phyloP scores from a whole-genome alignment of 306 rosid genomes.

The Ziziphus jujuba region DNA sequence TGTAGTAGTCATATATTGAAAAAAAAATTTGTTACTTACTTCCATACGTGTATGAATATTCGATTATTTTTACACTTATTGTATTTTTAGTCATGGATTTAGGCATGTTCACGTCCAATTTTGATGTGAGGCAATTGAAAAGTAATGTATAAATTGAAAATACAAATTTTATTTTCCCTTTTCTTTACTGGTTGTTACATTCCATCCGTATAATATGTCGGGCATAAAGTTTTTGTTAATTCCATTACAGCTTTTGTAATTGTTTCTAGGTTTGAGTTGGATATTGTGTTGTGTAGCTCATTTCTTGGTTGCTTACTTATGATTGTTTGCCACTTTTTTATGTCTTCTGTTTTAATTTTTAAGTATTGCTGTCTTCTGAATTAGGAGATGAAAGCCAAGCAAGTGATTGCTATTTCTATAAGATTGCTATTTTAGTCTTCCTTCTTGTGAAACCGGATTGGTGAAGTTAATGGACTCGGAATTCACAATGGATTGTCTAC shows the following conservation, averaged over 20 bases:
- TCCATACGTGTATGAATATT: conserved; percentile 21
- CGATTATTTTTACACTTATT: conserved; percentile 46
- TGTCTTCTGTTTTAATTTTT: neutral
- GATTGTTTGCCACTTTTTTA: neutral
- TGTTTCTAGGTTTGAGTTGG: neutral
- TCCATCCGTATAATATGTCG: conserved; percentile 24
- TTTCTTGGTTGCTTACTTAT: neutral
- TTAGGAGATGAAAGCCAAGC: neutral
- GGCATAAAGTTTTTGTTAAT: conserved; percentile 15
- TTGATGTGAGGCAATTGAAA: conserved; percentile 27
- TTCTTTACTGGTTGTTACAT: no score
- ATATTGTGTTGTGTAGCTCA: neutral
- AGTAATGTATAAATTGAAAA: conserved; percentile 35
- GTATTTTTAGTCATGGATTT: conserved; percentile 38
- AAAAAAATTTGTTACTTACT: conserved; percentile 12
- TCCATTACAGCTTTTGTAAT: conserved; percentile 22
- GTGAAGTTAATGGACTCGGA: neutral
- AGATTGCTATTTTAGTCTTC: neutral
- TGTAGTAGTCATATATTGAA: conserved; percentile 35
- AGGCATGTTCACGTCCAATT: conserved; percentile 25
- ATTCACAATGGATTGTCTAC: no score
- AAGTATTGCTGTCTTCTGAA: neutral
- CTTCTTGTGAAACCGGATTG: neutral
- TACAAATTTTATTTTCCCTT: neutral
- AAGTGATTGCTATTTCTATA: neutral